A percentile compares a stretch with the other conserved stretches of the same genome.
phyloP scores from a whole-genome alignment of 192 early-diverging fungal genomes.

The Rhizophagus prolifer region DNA sequence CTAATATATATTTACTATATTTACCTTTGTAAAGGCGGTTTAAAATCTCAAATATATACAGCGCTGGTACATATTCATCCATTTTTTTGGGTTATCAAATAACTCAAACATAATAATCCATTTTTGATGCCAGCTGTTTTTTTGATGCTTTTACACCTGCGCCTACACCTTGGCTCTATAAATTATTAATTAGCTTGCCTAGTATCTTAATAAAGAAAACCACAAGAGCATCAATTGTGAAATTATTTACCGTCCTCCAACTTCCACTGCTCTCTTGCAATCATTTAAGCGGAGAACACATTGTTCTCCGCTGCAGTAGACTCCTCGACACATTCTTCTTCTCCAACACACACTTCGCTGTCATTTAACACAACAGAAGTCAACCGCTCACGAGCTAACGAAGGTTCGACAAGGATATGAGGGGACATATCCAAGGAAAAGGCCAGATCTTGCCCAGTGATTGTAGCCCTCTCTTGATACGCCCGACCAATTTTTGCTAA shows the following conservation, averaged over 20 bases:
- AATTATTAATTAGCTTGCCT: background rate
- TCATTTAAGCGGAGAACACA: background rate
- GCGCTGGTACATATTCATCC: background rate
- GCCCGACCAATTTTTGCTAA: background rate
- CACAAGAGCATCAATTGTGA: background rate
- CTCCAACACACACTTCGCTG: background rate
- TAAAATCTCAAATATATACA: background rate
- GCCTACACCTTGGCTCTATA: background rate
- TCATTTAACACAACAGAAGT: conserved; percentile 18
- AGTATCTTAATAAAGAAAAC: background rate
- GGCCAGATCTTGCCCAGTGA: conserved; percentile 18
- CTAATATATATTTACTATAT: background rate
- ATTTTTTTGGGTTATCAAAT: background rate
- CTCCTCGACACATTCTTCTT: background rate
- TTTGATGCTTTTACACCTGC: background rate
- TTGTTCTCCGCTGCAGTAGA: background rate
- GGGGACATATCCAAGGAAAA: conserved; percentile 22
- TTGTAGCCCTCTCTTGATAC: background rate
- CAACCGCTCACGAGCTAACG: background rate
- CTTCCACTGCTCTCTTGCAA: background rate
- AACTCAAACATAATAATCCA: background rate
- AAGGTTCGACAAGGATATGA: conserved; percentile 25
- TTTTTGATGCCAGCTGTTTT: background rate
- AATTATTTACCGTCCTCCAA: background rate
- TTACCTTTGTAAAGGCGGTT: background rate